phyloP scores from a whole-genome alignment of 208 protist species.

The Leptomonas pyrrhocoris region DNA sequence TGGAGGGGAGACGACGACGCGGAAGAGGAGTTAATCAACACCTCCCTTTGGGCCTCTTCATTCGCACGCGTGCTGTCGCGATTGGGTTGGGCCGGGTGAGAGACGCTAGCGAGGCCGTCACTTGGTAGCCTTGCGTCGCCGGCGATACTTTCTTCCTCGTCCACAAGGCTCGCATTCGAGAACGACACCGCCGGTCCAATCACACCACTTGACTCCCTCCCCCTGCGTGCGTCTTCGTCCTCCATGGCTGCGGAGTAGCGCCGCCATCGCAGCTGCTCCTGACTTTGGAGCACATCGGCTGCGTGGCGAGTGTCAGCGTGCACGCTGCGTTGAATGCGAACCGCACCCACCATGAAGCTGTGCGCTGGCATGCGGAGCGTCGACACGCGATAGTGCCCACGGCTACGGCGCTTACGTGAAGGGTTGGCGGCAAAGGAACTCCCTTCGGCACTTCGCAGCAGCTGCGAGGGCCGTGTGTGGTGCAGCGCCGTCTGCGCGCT shows the following conservation, averaged over 20 bases:
- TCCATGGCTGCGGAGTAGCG: neutral
- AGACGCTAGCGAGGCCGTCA: too few relatives aligned
- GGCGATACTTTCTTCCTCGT: too few relatives aligned
- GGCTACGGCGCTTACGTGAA: neutral
- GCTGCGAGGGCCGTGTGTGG: neutral
- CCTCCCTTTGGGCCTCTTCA: neutral
- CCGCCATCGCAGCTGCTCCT: slow-evolving; percentile 11
- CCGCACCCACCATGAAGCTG: neutral
- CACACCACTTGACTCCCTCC: neutral
- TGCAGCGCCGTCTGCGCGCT: neutral
- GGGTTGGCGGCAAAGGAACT: neutral
- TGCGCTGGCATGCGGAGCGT: slow-evolving; percentile 1
- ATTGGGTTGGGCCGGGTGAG: neutral
- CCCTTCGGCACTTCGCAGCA: too few relatives aligned
- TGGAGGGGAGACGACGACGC: neutral
- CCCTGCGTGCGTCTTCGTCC: neutral
- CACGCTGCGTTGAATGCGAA: slow-evolving; percentile 3
- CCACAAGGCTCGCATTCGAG: neutral
- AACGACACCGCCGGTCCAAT: neutral
- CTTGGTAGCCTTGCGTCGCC: too few relatives aligned
- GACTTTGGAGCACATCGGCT: neutral
- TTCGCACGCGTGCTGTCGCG: neutral
- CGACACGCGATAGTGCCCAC: neutral
- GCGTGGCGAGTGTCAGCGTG: neutral
- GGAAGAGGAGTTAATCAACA: neutral